phyloP scores from a whole-genome alignment of 169 alveolate species.

The Plasmodium malariae region DNA sequence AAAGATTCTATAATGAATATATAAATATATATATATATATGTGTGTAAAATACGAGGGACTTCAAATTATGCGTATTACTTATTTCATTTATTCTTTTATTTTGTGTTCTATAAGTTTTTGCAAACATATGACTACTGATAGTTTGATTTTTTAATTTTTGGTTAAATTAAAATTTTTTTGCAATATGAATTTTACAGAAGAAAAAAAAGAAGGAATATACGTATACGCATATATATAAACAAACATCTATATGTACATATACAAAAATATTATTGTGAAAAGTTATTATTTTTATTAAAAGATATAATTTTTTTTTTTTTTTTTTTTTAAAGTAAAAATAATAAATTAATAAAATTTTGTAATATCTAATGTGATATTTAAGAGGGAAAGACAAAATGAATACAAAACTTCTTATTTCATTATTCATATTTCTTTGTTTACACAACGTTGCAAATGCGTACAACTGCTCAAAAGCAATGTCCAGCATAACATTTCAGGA shows the following conservation, averaged over 20 bases:
- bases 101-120: background rate
- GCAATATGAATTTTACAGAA: background rate
- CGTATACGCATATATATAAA: background rate
- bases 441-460: slow-evolving; percentile 17
- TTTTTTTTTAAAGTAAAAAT: background rate
- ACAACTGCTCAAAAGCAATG: slow-evolving; percentile 16
- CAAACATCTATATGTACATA: background rate
- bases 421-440: slow-evolving; percentile 16
- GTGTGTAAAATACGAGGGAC: background rate
- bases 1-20: background rate
- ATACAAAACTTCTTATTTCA: slow-evolving; percentile 2
- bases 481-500: background rate
- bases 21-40: background rate
- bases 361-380: background rate
- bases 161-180: background rate
- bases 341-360: no score
- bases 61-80: background rate
- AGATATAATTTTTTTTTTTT: background rate
- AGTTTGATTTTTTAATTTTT: background rate
- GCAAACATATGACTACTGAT: background rate
- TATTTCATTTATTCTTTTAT: background rate
- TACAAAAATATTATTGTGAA: no score
- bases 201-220: background rate
- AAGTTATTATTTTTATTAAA: background rate
- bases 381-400: slow-evolving; percentile 40